Evolutionary conservation across 2,329 filamentous ascomycete species (phyloP).

Genomic region (Celoporthe dispersa): DNA sequence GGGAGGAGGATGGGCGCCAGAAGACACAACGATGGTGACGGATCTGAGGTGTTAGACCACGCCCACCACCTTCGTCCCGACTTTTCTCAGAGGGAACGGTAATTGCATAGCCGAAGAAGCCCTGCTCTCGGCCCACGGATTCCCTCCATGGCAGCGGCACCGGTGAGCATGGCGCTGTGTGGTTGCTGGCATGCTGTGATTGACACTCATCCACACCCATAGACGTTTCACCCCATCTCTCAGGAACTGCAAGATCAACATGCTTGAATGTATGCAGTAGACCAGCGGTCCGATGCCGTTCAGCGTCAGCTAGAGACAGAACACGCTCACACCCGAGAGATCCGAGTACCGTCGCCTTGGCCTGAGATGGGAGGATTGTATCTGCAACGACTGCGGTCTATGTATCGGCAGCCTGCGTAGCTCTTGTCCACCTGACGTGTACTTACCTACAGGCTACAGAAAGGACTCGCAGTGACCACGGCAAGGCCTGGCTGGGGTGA

Average conservation of each 20-base stretch:
- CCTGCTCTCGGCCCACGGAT: slow-evolving; percentile 1
- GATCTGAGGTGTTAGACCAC: neutral
- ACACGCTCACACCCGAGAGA: neutral
- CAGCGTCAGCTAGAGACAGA: neutral
- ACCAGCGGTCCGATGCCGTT: neutral
- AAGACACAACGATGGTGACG: neutral
- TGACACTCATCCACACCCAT: slow-evolving; percentile 1
- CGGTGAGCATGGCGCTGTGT: slow-evolving; percentile 1
- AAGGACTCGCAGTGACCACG: neutral
- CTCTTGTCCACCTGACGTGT: neutral
- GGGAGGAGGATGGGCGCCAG: neutral
- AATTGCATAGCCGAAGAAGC: slow-evolving; percentile 11
- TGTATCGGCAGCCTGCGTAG: neutral
- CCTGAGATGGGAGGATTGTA: neutral
- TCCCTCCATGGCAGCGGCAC: neutral
- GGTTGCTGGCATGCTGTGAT: slow-evolving; percentile 10
- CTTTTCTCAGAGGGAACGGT: slow-evolving; percentile 1
- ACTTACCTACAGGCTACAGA: neutral
- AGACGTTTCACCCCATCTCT: slow-evolving; percentile 22
- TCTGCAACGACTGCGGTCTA: neutral
- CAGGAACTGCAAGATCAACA: slow-evolving; percentile 9
- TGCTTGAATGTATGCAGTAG: neutral
- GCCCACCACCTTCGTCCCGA: slow-evolving; percentile 11
- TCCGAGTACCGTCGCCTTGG: neutral
- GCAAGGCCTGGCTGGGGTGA: no score